These are phyloP conservation scores for Phyllosticta paracitricarpa DNA, from an alignment of 2,329 filamentous ascomycete genomes.

Conservation along the genomic window DNA sequence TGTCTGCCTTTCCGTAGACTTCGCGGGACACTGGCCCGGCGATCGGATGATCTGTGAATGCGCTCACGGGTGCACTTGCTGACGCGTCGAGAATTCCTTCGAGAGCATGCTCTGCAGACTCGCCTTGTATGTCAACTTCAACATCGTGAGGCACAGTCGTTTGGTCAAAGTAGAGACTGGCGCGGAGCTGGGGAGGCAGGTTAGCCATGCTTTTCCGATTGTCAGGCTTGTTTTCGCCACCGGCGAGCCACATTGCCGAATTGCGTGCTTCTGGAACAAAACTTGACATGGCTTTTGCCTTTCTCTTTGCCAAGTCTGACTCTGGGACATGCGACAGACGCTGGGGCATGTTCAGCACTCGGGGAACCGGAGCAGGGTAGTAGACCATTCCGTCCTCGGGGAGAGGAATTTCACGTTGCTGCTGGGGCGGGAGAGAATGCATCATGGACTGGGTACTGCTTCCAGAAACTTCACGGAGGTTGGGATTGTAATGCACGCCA, in stretches of 20 bases:
- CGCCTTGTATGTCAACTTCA: conserved; percentile 52
- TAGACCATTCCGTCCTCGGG: conserved; percentile 78
- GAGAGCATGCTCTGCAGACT: conserved; percentile 78
- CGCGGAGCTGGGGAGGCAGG: conserved; percentile 74
- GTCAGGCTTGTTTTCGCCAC: conserved; percentile 13
- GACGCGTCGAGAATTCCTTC: conserved; percentile 90
- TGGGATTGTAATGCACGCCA: conserved; percentile 61
- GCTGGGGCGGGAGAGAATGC: conserved; percentile 27
- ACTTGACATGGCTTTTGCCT: conserved; percentile 60
- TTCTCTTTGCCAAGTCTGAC: conserved; percentile 55
- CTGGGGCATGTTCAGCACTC: conserved; percentile 85
- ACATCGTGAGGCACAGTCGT: conserved; percentile 48
- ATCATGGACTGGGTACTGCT: conserved; percentile 33
- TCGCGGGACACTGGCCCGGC: conserved; percentile 66
- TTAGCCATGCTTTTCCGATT: conserved; percentile 32
- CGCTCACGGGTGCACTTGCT: conserved; percentile 73
- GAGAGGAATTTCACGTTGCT: conserved; percentile 32
- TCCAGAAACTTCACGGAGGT: conserved; percentile 13
- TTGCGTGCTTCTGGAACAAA: conserved; percentile 48
- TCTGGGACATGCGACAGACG: conserved; percentile 69
- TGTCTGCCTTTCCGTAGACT: conserved; percentile 51
- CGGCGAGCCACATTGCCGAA: conserved; percentile 38
- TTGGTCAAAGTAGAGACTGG: conserved; percentile 81
- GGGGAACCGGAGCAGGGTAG: conserved; percentile 89
- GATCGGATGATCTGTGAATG: conserved; percentile 83